A percentile compares a stretch with the other conserved stretches of the same genome.
phyloP scores from a whole-genome alignment of 371 early-diverging fungal genomes.

The Encephalitozoon hellem region DNA sequence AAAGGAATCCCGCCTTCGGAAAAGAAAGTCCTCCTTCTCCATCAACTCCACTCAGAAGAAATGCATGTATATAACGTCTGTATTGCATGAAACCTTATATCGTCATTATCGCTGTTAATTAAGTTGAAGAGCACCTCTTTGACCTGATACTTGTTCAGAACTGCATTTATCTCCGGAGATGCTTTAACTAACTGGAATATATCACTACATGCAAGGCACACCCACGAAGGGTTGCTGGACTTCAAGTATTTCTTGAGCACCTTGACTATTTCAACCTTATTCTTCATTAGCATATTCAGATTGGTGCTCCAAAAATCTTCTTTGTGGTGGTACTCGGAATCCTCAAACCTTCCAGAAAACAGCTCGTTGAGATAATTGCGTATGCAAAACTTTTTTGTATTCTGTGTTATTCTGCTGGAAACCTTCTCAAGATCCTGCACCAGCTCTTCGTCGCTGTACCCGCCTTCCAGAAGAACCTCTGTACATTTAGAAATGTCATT shows the following conservation, averaged over 20 bases:
- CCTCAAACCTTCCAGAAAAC: slow-evolving; percentile 51
- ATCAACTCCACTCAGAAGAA: slow-evolving; percentile 51
- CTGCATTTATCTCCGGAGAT: slow-evolving; percentile 38
- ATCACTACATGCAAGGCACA: slow-evolving; percentile 58
- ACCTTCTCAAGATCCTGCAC: slow-evolving; percentile 1
- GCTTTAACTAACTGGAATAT: slow-evolving; percentile 53
- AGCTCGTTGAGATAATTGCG: slow-evolving; percentile 50
- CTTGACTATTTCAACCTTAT: slow-evolving; percentile 54
- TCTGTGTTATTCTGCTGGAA: neutral
- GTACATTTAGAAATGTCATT: slow-evolving; percentile 1
- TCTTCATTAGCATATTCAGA: slow-evolving; percentile 26
- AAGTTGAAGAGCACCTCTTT: slow-evolving; percentile 50
- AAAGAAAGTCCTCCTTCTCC: neutral
- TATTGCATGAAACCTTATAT: slow-evolving; percentile 57
- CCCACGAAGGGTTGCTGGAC: slow-evolving; percentile 41
- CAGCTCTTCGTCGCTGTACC: slow-evolving; percentile 11
- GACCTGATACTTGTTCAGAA: slow-evolving; percentile 49
- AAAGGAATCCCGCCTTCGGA: neutral
- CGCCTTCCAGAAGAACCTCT: neutral
- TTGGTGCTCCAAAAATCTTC: slow-evolving; percentile 54
- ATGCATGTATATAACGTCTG: slow-evolving; percentile 56
- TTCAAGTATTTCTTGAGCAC: slow-evolving; percentile 56
- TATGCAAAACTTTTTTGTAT: neutral
- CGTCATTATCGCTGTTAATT: slow-evolving; percentile 50
- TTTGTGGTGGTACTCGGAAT: slow-evolving; percentile 53